Conservation (phyloP, 139 green algal genomes). For the Chlamydomonas incerta region DNA sequence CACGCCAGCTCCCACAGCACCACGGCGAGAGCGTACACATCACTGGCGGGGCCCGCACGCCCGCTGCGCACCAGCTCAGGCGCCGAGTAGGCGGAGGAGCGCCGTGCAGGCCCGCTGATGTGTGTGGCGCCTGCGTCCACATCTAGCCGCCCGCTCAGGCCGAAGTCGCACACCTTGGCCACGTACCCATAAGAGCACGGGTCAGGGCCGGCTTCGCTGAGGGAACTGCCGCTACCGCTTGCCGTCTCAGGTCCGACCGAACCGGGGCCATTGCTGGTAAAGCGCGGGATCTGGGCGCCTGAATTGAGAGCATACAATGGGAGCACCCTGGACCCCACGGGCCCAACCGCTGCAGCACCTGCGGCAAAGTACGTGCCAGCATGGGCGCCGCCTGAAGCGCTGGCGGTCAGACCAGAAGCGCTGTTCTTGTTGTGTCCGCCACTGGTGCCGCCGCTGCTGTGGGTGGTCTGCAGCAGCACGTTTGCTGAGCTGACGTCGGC, state of each 20-base stretch:
- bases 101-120: neutral
- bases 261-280: no score
- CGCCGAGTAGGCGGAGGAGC: neutral
- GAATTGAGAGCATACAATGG: no score
- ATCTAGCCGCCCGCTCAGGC: neutral
- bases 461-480: neutral
- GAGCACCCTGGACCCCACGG: no score
- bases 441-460: no score
- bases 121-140: neutral
- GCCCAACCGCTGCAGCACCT: no score
- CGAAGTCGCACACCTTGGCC: neutral
- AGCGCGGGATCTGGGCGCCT: no score
- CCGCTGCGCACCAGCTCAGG: neutral
- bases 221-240: neutral
- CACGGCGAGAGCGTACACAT: neutral
- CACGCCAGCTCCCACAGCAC: neutral
- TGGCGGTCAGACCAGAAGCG: neutral
- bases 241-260: neutral
- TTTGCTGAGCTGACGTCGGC: neutral
- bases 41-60: no score
- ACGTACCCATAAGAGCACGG: neutral
- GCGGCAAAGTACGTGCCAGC: no score
- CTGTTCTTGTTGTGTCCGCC: no score
- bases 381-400: no score
- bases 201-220: neutral